phyloP scores from a whole-genome alignment of 1,284 basidiomycete genomes.

The Sutorius eximius region DNA sequence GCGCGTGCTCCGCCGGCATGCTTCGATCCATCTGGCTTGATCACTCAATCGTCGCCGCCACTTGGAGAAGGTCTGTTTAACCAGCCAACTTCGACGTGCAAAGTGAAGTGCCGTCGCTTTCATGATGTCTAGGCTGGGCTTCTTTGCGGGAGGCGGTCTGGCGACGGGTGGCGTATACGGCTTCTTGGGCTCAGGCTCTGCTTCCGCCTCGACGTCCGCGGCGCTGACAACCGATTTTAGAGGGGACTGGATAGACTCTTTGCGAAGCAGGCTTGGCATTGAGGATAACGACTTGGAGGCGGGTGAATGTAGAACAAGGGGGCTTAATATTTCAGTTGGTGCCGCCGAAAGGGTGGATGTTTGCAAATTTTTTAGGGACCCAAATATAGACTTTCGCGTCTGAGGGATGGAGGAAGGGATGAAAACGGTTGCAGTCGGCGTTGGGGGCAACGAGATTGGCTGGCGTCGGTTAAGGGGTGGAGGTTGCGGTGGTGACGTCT shows the following conservation, averaged over 20 bases:
- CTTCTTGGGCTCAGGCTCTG: slow-evolving; percentile 5
- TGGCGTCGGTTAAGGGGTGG: slow-evolving; percentile 29
- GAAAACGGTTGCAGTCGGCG: slow-evolving; percentile 27
- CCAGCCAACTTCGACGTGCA: slow-evolving; percentile 27
- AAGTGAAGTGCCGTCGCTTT: slow-evolving; percentile 42
- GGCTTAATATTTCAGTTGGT: slow-evolving; percentile 48
- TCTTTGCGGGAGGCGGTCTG: slow-evolving; percentile 6
- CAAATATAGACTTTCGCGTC: slow-evolving; percentile 23
- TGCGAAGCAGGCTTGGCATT: slow-evolving; percentile 20
- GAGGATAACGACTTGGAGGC: slow-evolving; percentile 19
- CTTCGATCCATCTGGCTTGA: slow-evolving; percentile 55
- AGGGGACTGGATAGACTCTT: slow-evolving; percentile 30
- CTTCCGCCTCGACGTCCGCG: slow-evolving; percentile 9
- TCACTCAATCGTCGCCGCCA: slow-evolving; percentile 44
- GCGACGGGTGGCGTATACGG: slow-evolving; percentile 1
- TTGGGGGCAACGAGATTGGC: slow-evolving; percentile 34
- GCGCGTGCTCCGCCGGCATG: slow-evolving; percentile 54
- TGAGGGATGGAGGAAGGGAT: slow-evolving; percentile 16
- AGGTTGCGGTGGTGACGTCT: slow-evolving; percentile 22
- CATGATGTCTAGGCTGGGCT: slow-evolving; percentile 25
- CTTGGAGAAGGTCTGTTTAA: slow-evolving; percentile 33
- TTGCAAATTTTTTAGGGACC: slow-evolving; percentile 35
- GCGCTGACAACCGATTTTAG: slow-evolving; percentile 22
- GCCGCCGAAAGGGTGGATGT: slow-evolving; percentile 32
- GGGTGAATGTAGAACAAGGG: slow-evolving; percentile 44